Evolutionary conservation across 1,284 basidiomycete species (phyloP).

Genomic region (Rugosomyces carneus): DNA sequence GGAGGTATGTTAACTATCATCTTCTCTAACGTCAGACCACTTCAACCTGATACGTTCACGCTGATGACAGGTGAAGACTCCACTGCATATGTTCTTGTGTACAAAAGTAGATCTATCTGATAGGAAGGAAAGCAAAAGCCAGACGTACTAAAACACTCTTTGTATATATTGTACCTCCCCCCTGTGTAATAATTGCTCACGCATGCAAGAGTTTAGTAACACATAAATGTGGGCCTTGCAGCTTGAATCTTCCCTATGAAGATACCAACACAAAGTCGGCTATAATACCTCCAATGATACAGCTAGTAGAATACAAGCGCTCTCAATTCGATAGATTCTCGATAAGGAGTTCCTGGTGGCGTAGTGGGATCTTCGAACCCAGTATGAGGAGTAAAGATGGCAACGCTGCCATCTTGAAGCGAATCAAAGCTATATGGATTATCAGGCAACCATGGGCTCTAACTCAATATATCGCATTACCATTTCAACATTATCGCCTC

Average conservation of each 20-base stretch:
- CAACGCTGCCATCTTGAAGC: conserved; percentile 43
- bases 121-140: neutral
- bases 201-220: neutral
- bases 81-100: conserved; percentile 82
- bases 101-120: conserved; percentile 49
- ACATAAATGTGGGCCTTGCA: neutral
- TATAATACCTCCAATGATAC: too few species aligned
- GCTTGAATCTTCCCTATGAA: too few species aligned
- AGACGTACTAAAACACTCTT: too few species aligned
- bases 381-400: conserved; percentile 53
- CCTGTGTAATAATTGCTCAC: too few species aligned
- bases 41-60: neutral
- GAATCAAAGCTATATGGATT: conserved; percentile 42
- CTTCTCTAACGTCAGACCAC: conserved; percentile 7
- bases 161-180: too few species aligned
- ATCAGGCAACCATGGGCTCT: too few species aligned
- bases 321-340: conserved; percentile 56
- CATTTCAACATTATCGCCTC: conserved; percentile 50
- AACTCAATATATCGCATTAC: neutral
- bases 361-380: conserved; percentile 51
- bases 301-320: conserved; percentile 53
- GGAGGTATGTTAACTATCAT: conserved; percentile 60
- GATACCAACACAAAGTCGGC: too few species aligned
- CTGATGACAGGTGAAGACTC: conserved; percentile 53
- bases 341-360: conserved; percentile 39